Conservation (phyloP, 495 filamentous ascomycete species). For the Choiromyces venosus region DNA sequence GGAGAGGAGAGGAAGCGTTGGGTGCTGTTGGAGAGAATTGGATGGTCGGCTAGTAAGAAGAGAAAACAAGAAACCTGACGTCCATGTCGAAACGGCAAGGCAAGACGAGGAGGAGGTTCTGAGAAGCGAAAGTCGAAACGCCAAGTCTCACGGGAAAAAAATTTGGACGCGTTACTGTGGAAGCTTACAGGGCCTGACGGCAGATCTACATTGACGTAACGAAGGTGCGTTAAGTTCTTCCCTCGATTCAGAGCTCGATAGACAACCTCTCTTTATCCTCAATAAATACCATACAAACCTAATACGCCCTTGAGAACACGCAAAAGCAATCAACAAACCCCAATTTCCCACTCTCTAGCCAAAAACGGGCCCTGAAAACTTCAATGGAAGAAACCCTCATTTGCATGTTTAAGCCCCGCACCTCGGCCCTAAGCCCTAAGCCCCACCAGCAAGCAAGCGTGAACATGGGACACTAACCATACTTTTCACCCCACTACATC, state of each 20-base stretch:
- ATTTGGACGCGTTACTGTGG: constrained; percentile 17
- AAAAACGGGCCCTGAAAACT: background rate
- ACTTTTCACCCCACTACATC: constrained; percentile 18
- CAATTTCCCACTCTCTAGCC: background rate
- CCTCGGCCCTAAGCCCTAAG: constrained; percentile 17
- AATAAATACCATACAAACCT: background rate
- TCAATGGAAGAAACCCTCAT: background rate
- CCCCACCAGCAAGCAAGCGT: constrained; percentile 4
- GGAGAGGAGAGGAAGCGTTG: background rate
- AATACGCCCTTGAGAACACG: background rate
- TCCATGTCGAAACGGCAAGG: background rate
- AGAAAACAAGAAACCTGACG: constrained; percentile 1
- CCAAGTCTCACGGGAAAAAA: constrained; percentile 13
- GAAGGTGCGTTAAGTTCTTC: background rate
- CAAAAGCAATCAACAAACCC: too few species aligned
- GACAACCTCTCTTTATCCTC: background rate
- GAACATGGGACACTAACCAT: constrained; percentile 3
- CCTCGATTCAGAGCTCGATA: background rate
- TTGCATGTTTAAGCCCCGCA: constrained; percentile 6
- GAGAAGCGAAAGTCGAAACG: constrained; percentile 11
- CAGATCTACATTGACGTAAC: background rate
- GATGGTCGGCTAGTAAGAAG: background rate
- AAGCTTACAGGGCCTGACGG: background rate
- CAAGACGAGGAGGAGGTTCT: constrained; percentile 6
- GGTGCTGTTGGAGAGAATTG: background rate